Evolutionary conservation across 371 early-diverging fungal species (phyloP).

Genomic region (Mortierella sp.): DNA sequence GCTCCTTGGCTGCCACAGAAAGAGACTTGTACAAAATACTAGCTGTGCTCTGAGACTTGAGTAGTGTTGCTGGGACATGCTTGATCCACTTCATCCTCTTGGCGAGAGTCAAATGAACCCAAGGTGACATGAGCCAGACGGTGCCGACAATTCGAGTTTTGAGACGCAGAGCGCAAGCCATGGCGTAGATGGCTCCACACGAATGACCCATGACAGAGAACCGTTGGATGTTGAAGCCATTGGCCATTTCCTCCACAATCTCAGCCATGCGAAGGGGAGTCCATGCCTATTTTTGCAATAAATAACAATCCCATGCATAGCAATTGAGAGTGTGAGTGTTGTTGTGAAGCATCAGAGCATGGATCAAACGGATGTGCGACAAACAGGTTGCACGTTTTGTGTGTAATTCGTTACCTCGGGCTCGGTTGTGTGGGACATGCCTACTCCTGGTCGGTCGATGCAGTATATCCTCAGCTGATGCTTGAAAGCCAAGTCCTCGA

Average conservation of each 20-base stretch:
- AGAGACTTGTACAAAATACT: constrained; percentile 36
- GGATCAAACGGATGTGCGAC: too few relatives aligned
- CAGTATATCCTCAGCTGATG: constrained; percentile 53
- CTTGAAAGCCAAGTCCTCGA: constrained; percentile 53
- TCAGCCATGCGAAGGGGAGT: constrained; percentile 36
- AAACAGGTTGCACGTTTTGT: neutral
- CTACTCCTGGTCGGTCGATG: constrained; percentile 54
- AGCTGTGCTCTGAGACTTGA: constrained; percentile 47
- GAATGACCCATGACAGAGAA: constrained; percentile 55
- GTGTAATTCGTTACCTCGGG: constrained; percentile 26
- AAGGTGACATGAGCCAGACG: constrained; percentile 52
- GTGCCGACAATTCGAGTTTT: constrained; percentile 49
- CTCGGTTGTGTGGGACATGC: constrained; percentile 45
- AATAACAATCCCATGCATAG: neutral
- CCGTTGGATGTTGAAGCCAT: constrained; percentile 51
- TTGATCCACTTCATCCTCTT: constrained; percentile 54
- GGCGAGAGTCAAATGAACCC: constrained; percentile 50
- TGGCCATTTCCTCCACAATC: constrained; percentile 52
- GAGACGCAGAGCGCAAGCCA: constrained; percentile 51
- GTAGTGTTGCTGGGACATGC: constrained; percentile 47
- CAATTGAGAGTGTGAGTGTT: neutral
- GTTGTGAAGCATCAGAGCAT: too few relatives aligned
- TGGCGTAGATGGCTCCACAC: constrained; percentile 55
- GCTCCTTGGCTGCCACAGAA: constrained; percentile 50
- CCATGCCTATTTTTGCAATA: constrained; percentile 14